These are phyloP conservation scores for Saraca asoca DNA, from an alignment of 331 rosid genomes.

Conservation along the genomic window DNA sequence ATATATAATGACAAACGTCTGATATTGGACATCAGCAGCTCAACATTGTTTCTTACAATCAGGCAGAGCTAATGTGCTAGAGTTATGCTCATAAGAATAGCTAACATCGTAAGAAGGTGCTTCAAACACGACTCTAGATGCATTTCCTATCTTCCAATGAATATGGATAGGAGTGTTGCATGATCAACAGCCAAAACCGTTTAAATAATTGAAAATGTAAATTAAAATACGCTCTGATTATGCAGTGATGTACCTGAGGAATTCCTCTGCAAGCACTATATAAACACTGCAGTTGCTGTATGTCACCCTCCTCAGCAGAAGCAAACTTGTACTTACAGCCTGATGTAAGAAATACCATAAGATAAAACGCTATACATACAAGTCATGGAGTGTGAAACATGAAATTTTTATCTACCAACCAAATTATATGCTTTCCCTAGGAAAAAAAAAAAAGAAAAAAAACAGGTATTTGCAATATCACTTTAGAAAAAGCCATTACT, in stretches of 20 bases:
- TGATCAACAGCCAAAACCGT: background rate
- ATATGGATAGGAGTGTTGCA: background rate
- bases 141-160: background rate
- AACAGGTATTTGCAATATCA: background rate
- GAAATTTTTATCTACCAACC: background rate
- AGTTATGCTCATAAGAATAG: background rate
- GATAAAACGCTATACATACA: background rate
- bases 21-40: too few species aligned
- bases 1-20: too few species aligned
- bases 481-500: background rate
- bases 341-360: conserved; percentile 2
- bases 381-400: background rate
- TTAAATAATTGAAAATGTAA: background rate
- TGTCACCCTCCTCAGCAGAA: conserved; percentile 17
- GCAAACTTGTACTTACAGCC: conserved; percentile 17
- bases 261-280: conserved; percentile 29
- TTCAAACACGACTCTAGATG: background rate
- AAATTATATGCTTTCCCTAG: background rate
- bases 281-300: conserved; percentile 20
- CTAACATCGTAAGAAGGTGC: background rate
- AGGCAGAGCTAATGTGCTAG: too few species aligned
- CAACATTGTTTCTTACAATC: too few species aligned
- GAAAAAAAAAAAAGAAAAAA: too few species aligned
- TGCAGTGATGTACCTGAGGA: conserved; percentile 17
- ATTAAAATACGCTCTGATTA: background rate